These are phyloP conservation scores for Candida buenavistaensis DNA, from an alignment of 1,139 yeast genomes.

Conservation along the genomic window DNA sequence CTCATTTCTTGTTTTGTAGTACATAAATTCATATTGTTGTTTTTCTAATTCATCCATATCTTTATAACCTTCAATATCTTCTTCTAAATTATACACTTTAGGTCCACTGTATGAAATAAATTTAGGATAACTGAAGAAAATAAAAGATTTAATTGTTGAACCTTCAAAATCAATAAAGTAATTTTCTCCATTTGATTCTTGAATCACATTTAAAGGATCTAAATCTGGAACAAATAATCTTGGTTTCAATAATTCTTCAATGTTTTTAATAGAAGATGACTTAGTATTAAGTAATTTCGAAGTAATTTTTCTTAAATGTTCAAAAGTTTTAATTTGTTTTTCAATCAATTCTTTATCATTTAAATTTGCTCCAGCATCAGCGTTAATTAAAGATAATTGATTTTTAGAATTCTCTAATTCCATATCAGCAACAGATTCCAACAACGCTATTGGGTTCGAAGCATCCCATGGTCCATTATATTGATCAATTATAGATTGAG, in stretches of 20 bases:
- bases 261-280: slow-evolving; percentile 56
- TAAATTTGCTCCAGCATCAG: slow-evolving; percentile 46
- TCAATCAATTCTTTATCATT: slow-evolving; percentile 44
- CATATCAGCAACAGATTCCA: slow-evolving; percentile 61
- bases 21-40: slow-evolving; percentile 81
- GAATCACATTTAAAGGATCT: slow-evolving; percentile 84
- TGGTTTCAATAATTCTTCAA: slow-evolving; percentile 65
- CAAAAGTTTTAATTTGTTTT: slow-evolving; percentile 57
- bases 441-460: slow-evolving; percentile 56
- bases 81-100: slow-evolving; percentile 70
- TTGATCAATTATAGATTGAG: slow-evolving; percentile 44
- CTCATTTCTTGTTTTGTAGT: slow-evolving; percentile 87
- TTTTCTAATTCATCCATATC: slow-evolving; percentile 69
- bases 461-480: slow-evolving; percentile 76
- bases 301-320: slow-evolving; percentile 55
- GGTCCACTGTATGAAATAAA: slow-evolving; percentile 88
- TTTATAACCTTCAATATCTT: slow-evolving; percentile 72
- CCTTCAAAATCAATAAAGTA: slow-evolving; percentile 81
- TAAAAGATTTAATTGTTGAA: slow-evolving; percentile 75
- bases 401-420: slow-evolving; percentile 65
- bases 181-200: slow-evolving; percentile 34
- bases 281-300: slow-evolving; percentile 53
- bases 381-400: slow-evolving; percentile 55
- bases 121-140: slow-evolving; percentile 74
- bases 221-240: slow-evolving; percentile 79